A percentile compares a stretch with the other conserved stretches of the same genome.
These are phyloP conservation scores for Pseudocercospora eumusae DNA, from an alignment of 2,329 filamentous ascomycete genomes.

Conservation along the genomic window DNA sequence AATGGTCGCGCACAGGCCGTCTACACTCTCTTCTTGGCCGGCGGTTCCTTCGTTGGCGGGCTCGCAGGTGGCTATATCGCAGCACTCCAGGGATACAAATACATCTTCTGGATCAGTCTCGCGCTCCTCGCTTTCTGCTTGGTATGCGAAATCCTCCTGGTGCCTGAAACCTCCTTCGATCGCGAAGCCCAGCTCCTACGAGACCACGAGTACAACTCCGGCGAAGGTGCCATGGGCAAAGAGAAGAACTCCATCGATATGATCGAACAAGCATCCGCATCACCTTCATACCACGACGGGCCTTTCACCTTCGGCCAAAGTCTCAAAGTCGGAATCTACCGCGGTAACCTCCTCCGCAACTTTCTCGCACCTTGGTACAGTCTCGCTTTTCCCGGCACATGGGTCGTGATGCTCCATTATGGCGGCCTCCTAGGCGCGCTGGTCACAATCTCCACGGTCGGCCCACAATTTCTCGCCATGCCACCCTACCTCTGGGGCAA, in stretches of 20 bases:
- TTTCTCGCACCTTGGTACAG: slow-evolving; percentile 44
- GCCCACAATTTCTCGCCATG: slow-evolving; percentile 41
- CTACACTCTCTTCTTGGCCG: slow-evolving; percentile 45
- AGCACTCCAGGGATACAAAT: slow-evolving; percentile 39
- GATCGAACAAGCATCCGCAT: slow-evolving; percentile 27
- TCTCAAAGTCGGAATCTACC: slow-evolving; percentile 42
- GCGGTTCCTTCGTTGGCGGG: slow-evolving; percentile 44
- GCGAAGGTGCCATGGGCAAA: slow-evolving; percentile 19
- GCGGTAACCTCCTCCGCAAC: slow-evolving; percentile 39
- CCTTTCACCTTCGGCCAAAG: slow-evolving; percentile 41
- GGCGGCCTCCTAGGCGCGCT: slow-evolving; percentile 46
- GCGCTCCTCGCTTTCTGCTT: slow-evolving; percentile 41
- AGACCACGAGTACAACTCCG: slow-evolving; percentile 6
- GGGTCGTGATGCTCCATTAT: slow-evolving; percentile 47
- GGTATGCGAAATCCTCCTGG: slow-evolving; percentile 41
- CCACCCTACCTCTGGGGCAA: slow-evolving; percentile 48
- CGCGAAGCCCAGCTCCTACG: slow-evolving; percentile 35
- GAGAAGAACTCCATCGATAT: slow-evolving; percentile 31
- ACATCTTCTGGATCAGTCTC: slow-evolving; percentile 48
- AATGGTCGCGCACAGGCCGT: slow-evolving; percentile 38
- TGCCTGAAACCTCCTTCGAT: slow-evolving; percentile 46
- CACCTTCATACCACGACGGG: slow-evolving; percentile 26
- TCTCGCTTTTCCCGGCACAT: slow-evolving; percentile 45
- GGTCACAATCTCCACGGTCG: slow-evolving; percentile 44
- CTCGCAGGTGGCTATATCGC: slow-evolving; percentile 47